phyloP scores from a whole-genome alignment of 1,139 yeast genomes.

The Geotrichum aggregatum region DNA sequence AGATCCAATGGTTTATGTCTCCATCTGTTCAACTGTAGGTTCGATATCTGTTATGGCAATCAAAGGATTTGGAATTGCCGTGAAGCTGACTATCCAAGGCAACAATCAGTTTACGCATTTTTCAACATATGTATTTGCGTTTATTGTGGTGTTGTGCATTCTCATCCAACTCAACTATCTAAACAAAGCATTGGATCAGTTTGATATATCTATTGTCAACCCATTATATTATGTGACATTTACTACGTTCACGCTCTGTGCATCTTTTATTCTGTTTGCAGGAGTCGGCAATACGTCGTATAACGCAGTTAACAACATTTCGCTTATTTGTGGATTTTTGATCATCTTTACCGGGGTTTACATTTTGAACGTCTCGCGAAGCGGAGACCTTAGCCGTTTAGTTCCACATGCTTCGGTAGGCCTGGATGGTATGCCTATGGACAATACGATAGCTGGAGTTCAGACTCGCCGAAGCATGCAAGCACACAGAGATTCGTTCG shows the following conservation, averaged over 20 bases:
- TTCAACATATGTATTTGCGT: conserved; percentile 74
- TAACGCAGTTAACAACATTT: conserved; percentile 72
- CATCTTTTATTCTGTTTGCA: conserved; percentile 79
- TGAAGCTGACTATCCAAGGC: conserved; percentile 80
- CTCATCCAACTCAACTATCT: conserved; percentile 89
- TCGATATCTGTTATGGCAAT: conserved; percentile 88
- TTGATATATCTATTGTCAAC: conserved; percentile 87
- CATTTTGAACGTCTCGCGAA: conserved; percentile 69
- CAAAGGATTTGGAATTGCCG: conserved; percentile 89
- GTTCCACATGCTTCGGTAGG: conserved; percentile 55
- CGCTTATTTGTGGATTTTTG: conserved; percentile 80
- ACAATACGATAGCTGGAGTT: conserved; percentile 79
- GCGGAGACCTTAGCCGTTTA: conserved; percentile 48
- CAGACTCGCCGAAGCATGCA: conserved; percentile 57
- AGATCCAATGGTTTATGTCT: conserved; percentile 85
- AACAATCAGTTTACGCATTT: conserved; percentile 83
- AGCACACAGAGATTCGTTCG: conserved; percentile 41
- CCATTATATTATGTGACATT: conserved; percentile 88
- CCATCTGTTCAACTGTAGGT: conserved; percentile 86
- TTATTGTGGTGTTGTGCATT: conserved; percentile 76
- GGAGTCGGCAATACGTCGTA: conserved; percentile 86
- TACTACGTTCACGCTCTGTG: conserved; percentile 80
- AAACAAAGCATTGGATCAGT: conserved; percentile 88
- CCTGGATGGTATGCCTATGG: conserved; percentile 76
- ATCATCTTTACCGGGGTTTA: conserved; percentile 87